Evolutionary conservation across 2,329 filamentous ascomycete species (phyloP).

Genomic region (Cordyceps militaris): DNA sequence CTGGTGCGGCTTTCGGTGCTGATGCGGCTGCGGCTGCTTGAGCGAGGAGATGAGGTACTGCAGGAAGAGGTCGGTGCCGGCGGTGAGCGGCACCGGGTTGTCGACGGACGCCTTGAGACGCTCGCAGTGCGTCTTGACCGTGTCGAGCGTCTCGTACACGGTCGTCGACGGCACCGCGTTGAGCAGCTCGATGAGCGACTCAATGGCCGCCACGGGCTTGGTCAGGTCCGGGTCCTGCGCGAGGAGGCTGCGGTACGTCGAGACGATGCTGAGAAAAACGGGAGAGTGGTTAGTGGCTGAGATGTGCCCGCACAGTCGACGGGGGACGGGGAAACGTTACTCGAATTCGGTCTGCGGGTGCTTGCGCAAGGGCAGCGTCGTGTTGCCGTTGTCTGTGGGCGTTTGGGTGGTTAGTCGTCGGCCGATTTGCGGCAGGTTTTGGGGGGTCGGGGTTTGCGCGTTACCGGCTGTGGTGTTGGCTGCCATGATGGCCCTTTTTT

Average conservation of each 20-base stretch:
- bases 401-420: background rate
- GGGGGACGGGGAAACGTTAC: slow-evolving; percentile 17
- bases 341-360: slow-evolving; percentile 27
- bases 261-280: slow-evolving; percentile 40
- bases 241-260: slow-evolving; percentile 47
- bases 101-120: slow-evolving; percentile 70
- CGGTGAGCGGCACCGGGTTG: slow-evolving; percentile 87
- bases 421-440: background rate
- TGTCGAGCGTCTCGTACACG: slow-evolving; percentile 87
- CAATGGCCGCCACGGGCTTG: slow-evolving; percentile 92
- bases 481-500: background rate
- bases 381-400: slow-evolving; percentile 14
- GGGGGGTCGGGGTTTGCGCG: background rate
- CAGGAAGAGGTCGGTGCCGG: slow-evolving; percentile 92
- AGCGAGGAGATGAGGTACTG: slow-evolving; percentile 79
- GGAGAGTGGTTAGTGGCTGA: background rate
- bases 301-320: background rate
- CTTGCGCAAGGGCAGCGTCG: slow-evolving; percentile 20
- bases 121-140: slow-evolving; percentile 69
- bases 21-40: slow-evolving; percentile 40
- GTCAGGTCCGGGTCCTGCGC: slow-evolving; percentile 73
- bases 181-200: slow-evolving; percentile 81
- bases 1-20: too few species aligned
- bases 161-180: slow-evolving; percentile 73
- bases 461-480: background rate